phyloP scores from a whole-genome alignment of 1,139 yeast species.

The Magnusiomyces magnusii region DNA sequence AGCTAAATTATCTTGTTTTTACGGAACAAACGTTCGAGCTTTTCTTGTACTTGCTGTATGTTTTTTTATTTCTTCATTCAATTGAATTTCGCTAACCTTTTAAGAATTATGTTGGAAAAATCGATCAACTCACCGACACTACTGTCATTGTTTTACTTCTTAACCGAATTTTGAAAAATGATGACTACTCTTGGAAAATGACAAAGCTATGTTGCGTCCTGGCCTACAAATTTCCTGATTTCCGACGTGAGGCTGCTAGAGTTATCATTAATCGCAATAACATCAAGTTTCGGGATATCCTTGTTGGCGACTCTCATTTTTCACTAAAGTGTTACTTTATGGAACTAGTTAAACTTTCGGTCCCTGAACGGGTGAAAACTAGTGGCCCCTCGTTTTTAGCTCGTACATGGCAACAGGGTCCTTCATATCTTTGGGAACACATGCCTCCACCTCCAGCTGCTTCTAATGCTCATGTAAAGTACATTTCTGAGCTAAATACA shows the following conservation, averaged over 20 bases:
- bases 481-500: slow-evolving; percentile 1
- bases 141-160: slow-evolving; percentile 10
- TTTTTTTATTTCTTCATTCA: not conserved
- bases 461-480: slow-evolving; percentile 2
- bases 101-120: slow-evolving; percentile 11
- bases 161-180: slow-evolving; percentile 9
- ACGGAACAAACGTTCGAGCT: slow-evolving; percentile 14
- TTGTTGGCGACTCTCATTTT: slow-evolving; percentile 7
- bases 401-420: slow-evolving; percentile 6
- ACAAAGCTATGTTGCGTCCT: slow-evolving; percentile 14
- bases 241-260: slow-evolving; percentile 12
- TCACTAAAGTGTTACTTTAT: slow-evolving; percentile 13
- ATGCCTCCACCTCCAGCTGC: slow-evolving; percentile 10
- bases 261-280: slow-evolving; percentile 5
- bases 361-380: slow-evolving; percentile 12
- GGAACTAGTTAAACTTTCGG: slow-evolving; percentile 8
- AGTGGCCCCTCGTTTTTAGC: slow-evolving; percentile 12
- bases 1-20: slow-evolving; percentile 12
- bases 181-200: slow-evolving; percentile 15
- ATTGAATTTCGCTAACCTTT: not conserved
- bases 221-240: slow-evolving; percentile 7
- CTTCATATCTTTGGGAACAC: slow-evolving; percentile 8
- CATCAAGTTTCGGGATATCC: slow-evolving; percentile 9
- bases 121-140: slow-evolving; percentile 11
- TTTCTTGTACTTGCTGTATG: slow-evolving; percentile 13